Percentiles rank a stretch among this genome's conserved stretches.
phyloP scores from a whole-genome alignment of 1,139 yeast species.

The Meyerozyma elateridarum region DNA sequence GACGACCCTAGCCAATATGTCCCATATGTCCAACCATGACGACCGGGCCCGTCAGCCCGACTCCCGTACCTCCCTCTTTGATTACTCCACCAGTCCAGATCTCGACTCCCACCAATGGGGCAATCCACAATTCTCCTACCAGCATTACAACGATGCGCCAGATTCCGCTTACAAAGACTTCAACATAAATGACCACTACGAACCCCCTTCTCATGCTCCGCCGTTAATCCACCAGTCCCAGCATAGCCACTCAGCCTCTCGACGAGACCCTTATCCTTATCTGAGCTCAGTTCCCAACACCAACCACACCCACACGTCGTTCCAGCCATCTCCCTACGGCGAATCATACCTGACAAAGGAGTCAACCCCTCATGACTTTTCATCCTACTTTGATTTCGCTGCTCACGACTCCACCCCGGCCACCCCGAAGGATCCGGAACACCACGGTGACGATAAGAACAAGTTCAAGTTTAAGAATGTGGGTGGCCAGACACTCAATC shows the following conservation, averaged over 20 bases:
- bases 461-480: too few species aligned
- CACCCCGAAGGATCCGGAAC: conserved; percentile 3
- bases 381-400: conserved; percentile 2
- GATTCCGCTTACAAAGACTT: not conserved
- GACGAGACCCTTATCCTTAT: too few species aligned
- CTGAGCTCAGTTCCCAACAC: too few species aligned
- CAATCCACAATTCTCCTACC: too few species aligned
- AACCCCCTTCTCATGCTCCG: not conserved
- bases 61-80: not conserved
- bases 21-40: not conserved
- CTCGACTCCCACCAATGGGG: not conserved
- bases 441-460: too few species aligned
- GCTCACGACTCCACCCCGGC: conserved; percentile 4
- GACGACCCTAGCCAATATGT: too few species aligned
- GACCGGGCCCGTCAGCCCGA: not conserved
- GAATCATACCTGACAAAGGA: not conserved
- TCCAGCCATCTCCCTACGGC: not conserved
- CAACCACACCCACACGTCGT: too few species aligned
- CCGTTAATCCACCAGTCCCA: not conserved
- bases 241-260: too few species aligned
- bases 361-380: conserved; percentile 2
- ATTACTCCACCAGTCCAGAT: not conserved
- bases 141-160: too few species aligned
- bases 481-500: too few species aligned
- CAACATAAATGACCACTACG: not conserved